These are phyloP conservation scores for Exophiala sp. DNA, from an alignment of 2,329 filamentous ascomycete genomes.

Conservation along the genomic window DNA sequence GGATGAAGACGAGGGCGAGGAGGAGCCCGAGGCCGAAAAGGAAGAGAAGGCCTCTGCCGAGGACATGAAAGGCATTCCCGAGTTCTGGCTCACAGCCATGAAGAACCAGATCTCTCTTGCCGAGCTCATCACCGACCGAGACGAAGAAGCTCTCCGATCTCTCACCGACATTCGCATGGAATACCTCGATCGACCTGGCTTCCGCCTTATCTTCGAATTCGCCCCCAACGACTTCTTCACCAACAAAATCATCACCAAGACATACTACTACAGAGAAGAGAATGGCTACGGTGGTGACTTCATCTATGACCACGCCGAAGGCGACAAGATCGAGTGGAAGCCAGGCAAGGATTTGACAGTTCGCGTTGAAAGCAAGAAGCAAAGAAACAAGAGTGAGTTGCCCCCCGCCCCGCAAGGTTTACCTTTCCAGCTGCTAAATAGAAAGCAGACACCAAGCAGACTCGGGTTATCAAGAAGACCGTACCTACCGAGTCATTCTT, in stretches of 20 bases:
- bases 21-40: slow-evolving; percentile 55
- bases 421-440: slow-evolving; percentile 16
- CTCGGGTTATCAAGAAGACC: slow-evolving; percentile 96
- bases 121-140: slow-evolving; percentile 97
- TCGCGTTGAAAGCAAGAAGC: slow-evolving; percentile 97
- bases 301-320: slow-evolving; percentile 98
- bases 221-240: slow-evolving; percentile 91
- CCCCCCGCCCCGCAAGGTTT: not conserved
- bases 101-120: slow-evolving; percentile 97
- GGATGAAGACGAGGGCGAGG: slow-evolving; percentile 60
- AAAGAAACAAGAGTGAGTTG: slow-evolving; percentile 97
- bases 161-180: slow-evolving; percentile 96
- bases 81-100: slow-evolving; percentile 99
- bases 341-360: slow-evolving; percentile 87
- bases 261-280: slow-evolving; percentile 98
- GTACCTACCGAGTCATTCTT: slow-evolving; percentile 98
- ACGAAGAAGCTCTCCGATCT: slow-evolving; percentile 86
- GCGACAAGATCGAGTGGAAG: slow-evolving; percentile 97
- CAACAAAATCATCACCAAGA: slow-evolving; percentile 96
- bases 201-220: slow-evolving; percentile 97
- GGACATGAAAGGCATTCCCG: slow-evolving; percentile 74
- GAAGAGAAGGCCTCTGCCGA: slow-evolving; percentile 41
- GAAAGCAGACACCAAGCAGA: slow-evolving; percentile 87
- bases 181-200: slow-evolving; percentile 95
- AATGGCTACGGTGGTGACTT: slow-evolving; percentile 98